These are phyloP conservation scores for Colletotrichum noveboracense DNA, from an alignment of 2,329 filamentous ascomycete genomes.

Conservation along the genomic window DNA sequence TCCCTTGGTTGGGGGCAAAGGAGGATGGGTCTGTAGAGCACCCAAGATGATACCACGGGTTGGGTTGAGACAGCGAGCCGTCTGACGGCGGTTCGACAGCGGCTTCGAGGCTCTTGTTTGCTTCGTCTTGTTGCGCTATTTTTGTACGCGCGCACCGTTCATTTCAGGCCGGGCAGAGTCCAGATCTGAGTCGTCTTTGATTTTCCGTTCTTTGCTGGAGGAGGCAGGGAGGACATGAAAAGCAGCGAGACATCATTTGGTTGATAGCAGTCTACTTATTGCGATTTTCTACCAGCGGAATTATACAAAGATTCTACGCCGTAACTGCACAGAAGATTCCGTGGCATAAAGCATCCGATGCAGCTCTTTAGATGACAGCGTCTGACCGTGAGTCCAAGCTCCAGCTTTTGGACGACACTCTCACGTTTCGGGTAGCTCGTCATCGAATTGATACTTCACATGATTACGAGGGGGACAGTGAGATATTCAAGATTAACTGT, in stretches of 20 bases:
- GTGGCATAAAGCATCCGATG: neutral
- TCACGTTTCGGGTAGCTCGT: neutral
- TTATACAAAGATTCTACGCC: neutral
- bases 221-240: neutral
- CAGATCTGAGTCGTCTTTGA: neutral
- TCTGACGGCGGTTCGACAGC: neutral
- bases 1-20: neutral
- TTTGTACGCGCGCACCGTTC: neutral
- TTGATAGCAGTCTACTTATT: neutral
- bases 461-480: neutral
- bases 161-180: neutral
- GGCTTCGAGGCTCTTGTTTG: neutral
- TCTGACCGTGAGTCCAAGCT: neutral
- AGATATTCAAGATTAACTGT: neutral
- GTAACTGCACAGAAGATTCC: neutral
- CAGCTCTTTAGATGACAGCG: neutral
- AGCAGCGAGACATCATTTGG: neutral
- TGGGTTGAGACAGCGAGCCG: neutral
- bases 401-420: neutral
- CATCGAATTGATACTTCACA: neutral
- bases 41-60: slow-evolving; percentile 16
- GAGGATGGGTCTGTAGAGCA: neutral
- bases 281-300: neutral
- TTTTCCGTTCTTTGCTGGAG: neutral
- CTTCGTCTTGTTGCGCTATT: neutral